A percentile compares a stretch with the other conserved stretches of the same genome.
Conservation (phyloP, 352 stramenopile species). For the Phytophthora hibernalis region DNA sequence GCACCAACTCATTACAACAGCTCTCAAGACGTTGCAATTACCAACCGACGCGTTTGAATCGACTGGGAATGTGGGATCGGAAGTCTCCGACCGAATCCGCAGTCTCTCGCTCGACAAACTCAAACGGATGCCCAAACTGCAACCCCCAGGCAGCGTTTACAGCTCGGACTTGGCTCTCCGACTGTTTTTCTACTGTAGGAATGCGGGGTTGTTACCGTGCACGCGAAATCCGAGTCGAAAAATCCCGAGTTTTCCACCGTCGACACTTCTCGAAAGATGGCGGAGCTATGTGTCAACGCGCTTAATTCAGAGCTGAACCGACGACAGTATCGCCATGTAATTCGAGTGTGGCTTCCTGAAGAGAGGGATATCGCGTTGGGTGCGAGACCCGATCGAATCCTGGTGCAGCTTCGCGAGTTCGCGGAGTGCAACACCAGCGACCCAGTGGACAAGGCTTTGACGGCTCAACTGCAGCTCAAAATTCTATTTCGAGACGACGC, state of each 20-base stretch:
- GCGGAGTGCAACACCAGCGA: conserved; percentile 22
- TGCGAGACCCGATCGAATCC: conserved; percentile 44
- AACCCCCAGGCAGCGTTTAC: conserved; percentile 35
- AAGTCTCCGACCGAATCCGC: conserved; percentile 15
- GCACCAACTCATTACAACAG: conserved; percentile 14
- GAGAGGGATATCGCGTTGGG: conserved; percentile 26
- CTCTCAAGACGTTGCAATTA: conserved; percentile 21
- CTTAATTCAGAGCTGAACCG: conserved; percentile 33
- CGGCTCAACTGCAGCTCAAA: conserved; percentile 29
- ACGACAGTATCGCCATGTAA: conserved; percentile 33
- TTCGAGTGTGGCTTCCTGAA: conserved; percentile 39
- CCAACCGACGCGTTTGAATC: conserved; percentile 18
- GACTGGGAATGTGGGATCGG: background rate
- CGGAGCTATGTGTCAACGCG: conserved; percentile 36
- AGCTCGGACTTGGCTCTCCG: conserved; percentile 40
- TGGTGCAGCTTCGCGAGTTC: conserved; percentile 57
- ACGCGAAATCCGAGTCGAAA: conserved; percentile 17
- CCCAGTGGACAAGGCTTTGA: conserved; percentile 19
- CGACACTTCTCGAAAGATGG: conserved; percentile 36
- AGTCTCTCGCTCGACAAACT: conserved; percentile 27
- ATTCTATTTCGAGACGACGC: conserved; percentile 65
- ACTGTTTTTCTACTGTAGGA: conserved; percentile 36
- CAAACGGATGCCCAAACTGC: conserved; percentile 33
- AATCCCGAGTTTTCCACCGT: conserved; percentile 28
- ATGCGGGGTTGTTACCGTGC: conserved; percentile 17